Evolutionary conservation across 192 early-diverging fungal species (phyloP).

Genomic region (Rhizophagus sp.): DNA sequence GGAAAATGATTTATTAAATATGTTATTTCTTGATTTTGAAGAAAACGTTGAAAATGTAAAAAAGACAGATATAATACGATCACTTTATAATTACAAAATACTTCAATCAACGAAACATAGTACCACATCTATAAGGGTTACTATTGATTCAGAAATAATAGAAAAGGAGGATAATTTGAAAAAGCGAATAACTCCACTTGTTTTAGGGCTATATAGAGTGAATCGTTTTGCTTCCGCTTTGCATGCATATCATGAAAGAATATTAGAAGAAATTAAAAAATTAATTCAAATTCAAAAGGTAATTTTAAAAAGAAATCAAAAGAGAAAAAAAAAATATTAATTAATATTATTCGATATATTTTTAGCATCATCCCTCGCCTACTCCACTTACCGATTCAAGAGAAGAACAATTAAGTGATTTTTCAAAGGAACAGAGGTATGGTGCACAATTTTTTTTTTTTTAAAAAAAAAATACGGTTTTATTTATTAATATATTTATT

Average conservation of each 20-base stretch:
- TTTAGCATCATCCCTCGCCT: constrained; percentile 18
- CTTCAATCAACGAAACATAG: background rate
- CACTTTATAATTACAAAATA: constrained; percentile 16
- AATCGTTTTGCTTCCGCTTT: constrained; percentile 67
- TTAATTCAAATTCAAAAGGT: constrained; percentile 82
- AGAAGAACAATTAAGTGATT: constrained; percentile 2
- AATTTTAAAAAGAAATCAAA: background rate
- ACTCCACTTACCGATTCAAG: background rate
- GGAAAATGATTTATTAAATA: constrained; percentile 69
- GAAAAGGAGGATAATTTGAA: constrained; percentile 46
- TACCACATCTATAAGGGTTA: constrained; percentile 1
- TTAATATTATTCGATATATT: background rate
- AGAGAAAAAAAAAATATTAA: background rate
- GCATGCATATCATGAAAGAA: constrained; percentile 73
- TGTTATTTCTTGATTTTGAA: constrained; percentile 65
- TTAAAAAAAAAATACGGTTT: background rate
- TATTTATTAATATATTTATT: constrained; percentile 19
- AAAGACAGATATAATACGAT: constrained; percentile 27
- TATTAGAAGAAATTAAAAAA: constrained; percentile 75
- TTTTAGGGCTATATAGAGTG: constrained; percentile 77
- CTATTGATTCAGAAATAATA: constrained; percentile 31
- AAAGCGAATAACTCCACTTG: constrained; percentile 66
- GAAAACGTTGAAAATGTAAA: constrained; percentile 55
- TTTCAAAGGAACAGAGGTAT: constrained; percentile 3
- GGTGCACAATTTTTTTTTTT: background rate